Evolutionary conservation across 805 yeast species (phyloP), one percentile per base, ranked within the genome.

Genomic region (Kodamaea neixiangensis): DNA sequence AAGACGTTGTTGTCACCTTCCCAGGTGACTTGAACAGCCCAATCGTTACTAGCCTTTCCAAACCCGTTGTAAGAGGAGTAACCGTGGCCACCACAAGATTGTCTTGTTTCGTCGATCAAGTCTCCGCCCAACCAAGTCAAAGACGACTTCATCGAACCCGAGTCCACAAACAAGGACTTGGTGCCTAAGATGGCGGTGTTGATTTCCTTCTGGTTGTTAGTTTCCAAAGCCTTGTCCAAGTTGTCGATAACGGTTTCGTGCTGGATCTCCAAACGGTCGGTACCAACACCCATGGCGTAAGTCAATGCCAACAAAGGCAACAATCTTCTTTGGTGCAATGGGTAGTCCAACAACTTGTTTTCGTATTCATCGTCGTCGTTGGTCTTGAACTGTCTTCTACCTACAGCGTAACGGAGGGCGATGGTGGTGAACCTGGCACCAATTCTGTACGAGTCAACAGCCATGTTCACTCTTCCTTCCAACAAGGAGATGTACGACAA

Each of bases 1-100:
- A 75, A 67, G 40, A 75, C 78, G 56, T 68, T 75, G 65, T 75
- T 75, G 58, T 75, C 79, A 62, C 79, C 79, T 62, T 75, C 79
- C 79, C 79, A 75, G 25, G 79, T 75, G 63, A 77, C 72, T 63
- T 73, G 77, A 39, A 75, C 78, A 37, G 69, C 77, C 77, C 78
- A 75, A 51, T 75, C 79, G 42, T 69, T 72, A 52, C 66, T 71
- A 39, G 74, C 66, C 61, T 72, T 75, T 49, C 78, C 79, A 50
- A 75, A 75, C 19, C 78, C 78, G 53, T 66, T 66, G 65, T 75
- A 75, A 34, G 73, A 57, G 37, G 76, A 71, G 67, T 75, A 75
- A 53, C 79, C 79, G 58, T 70, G 78, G 47, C 79, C 79, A 60
- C 79, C 79, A 62, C 79, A 75, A 20, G 78, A 65, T 61, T 75